Evolutionary conservation across 768 basidiomycete species (phyloP).

Genomic region (Hypholoma sublateritium): DNA sequence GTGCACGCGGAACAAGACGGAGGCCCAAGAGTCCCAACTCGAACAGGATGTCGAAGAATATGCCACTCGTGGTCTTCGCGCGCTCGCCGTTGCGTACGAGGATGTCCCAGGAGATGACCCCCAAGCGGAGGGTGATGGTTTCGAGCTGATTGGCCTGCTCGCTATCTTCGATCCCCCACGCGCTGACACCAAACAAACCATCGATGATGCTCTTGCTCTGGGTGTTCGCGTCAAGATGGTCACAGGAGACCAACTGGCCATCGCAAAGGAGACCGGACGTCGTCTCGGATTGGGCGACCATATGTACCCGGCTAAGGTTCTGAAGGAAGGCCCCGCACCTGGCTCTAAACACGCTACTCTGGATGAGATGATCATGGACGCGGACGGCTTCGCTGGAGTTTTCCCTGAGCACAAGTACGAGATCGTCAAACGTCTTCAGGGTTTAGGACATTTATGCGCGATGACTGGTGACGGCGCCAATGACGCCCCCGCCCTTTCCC

Average conservation of each 20-base stretch:
- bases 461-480: slow-evolving; percentile 99
- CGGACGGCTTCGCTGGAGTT: slow-evolving; percentile 98
- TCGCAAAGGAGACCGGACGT: slow-evolving; percentile 98
- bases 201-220: slow-evolving; percentile 93
- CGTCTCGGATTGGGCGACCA: slow-evolving; percentile 98
- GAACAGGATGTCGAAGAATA: slow-evolving; percentile 97
- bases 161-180: slow-evolving; percentile 98
- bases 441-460: slow-evolving; percentile 91
- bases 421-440: slow-evolving; percentile 98
- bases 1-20: slow-evolving; percentile 95
- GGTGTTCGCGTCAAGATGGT: slow-evolving; percentile 99
- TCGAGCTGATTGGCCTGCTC: slow-evolving; percentile 95
- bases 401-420: slow-evolving; percentile 99
- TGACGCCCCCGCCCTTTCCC: slow-evolving; percentile 95
- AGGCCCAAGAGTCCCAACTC: slow-evolving; percentile 85
- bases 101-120: slow-evolving; percentile 82
- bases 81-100: slow-evolving; percentile 94
- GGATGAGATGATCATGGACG: slow-evolving; percentile 99
- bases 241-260: slow-evolving; percentile 98
- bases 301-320: slow-evolving; percentile 98
- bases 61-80: slow-evolving; percentile 93
- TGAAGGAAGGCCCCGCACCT: slow-evolving; percentile 94
- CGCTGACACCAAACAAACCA: slow-evolving; percentile 98
- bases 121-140: slow-evolving; percentile 91
- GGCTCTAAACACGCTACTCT: slow-evolving; percentile 80